Conservation (phyloP, 2,329 filamentous ascomycete species). For the Fusarium palustre region DNA sequence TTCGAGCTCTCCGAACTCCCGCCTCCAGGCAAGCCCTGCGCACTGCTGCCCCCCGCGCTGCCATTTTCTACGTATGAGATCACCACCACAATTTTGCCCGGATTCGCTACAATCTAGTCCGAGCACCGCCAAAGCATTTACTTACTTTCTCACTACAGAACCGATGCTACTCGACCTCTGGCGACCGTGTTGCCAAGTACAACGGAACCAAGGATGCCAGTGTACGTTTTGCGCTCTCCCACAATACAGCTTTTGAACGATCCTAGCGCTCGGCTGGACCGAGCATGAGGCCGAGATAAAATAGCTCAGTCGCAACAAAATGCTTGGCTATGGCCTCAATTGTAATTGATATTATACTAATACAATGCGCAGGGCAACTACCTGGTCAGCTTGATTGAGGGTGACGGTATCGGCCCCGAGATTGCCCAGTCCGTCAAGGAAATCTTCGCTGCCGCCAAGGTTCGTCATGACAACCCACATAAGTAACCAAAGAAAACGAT, state of each 20-base stretch:
- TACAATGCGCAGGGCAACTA: constrained; percentile 79
- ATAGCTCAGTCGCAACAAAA: constrained; percentile 54
- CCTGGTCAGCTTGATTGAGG: constrained; percentile 96
- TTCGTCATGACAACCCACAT: constrained; percentile 57
- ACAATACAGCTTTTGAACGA: constrained; percentile 21
- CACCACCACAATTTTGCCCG: constrained; percentile 31
- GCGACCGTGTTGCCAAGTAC: constrained; percentile 89
- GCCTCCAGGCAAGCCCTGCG: constrained; percentile 83
- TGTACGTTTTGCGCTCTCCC: constrained; percentile 66
- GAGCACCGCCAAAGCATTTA: constrained; percentile 35
- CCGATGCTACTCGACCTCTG: constrained; percentile 73
- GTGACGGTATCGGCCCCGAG: constrained; percentile 98
- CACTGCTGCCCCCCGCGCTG: constrained; percentile 71
- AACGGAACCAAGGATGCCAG: constrained; percentile 88
- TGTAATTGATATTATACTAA: constrained; percentile 44
- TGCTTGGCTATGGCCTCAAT: constrained; percentile 30
- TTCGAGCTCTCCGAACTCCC: constrained; percentile 81
- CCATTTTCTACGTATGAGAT: constrained; percentile 54
- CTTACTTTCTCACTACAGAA: constrained; percentile 53
- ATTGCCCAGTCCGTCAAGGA: constrained; percentile 98
- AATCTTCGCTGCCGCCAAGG: constrained; percentile 95
- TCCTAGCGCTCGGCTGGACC: constrained; percentile 44
- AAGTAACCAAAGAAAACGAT: not conserved
- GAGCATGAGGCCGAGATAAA: constrained; percentile 51
- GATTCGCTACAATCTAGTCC: not conserved